phyloP scores from a whole-genome alignment of 2,329 filamentous ascomycete genomes.

The Aspergillus sp. region DNA sequence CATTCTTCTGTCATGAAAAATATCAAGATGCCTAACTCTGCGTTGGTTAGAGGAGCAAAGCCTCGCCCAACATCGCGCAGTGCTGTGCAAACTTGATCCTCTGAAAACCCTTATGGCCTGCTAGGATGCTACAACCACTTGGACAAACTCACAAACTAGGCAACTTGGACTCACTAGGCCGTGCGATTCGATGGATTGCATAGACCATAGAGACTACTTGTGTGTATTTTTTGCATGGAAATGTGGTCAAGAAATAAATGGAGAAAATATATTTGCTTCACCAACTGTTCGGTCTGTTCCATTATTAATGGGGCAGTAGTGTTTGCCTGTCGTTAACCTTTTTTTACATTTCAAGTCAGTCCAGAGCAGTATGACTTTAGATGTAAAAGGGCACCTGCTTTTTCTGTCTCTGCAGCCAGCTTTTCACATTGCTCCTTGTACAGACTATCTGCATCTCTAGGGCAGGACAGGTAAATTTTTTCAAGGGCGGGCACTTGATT shows the following conservation, averaged over 20 bases:
- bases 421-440: slow-evolving; percentile 13
- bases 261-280: not conserved
- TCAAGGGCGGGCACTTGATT: slow-evolving; percentile 11
- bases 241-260: not conserved
- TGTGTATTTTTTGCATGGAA: not conserved
- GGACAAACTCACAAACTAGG: not conserved
- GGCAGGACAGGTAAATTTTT: slow-evolving; percentile 9
- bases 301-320: not conserved
- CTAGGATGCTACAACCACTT: not conserved
- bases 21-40: too few species aligned
- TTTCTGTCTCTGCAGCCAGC: not conserved
- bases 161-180: not conserved
- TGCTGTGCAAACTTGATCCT: too few species aligned
- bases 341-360: not conserved
- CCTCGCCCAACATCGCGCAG: too few species aligned
- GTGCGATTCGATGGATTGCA: not conserved
- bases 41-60: too few species aligned
- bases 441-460: slow-evolving; percentile 7
- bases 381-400: not conserved
- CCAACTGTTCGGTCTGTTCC: not conserved
- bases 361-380: not conserved
- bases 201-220: not conserved
- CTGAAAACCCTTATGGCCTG: too few species aligned
- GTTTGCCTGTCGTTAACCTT: not conserved
- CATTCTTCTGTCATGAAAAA: too few species aligned